Evolutionary conservation across 176 grass and related monocot genomes (phyloP).

Genomic region (Melocanna baccifera): DNA sequence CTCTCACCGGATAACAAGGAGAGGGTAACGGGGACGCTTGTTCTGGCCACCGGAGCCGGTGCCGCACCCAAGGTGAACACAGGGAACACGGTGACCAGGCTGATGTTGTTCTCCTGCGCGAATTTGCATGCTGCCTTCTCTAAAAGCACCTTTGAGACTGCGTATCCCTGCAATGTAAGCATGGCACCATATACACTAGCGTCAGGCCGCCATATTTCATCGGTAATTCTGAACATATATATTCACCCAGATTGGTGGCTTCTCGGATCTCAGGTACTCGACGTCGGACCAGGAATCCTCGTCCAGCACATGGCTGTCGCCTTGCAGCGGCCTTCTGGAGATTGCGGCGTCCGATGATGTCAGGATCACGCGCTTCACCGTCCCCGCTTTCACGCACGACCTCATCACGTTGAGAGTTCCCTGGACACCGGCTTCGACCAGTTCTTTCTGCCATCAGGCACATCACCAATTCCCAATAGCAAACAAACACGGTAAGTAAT

Average conservation of each 20-base stretch:
- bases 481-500: too few species aligned
- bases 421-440: conserved; percentile 35
- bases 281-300: too few species aligned
- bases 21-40: conserved; percentile 26
- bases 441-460: conserved; percentile 58
- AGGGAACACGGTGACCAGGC: conserved; percentile 33
- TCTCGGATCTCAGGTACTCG: too few species aligned
- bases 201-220: too few species aligned
- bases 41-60: background rate
- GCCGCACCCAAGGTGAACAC: conserved; percentile 30
- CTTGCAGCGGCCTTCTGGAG: conserved; percentile 8
- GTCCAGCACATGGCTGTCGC: too few species aligned
- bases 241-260: too few species aligned
- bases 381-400: conserved; percentile 10
- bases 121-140: conserved; percentile 34
- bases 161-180: conserved; percentile 16
- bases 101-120: conserved; percentile 23
- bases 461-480: too few species aligned
- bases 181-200: background rate
- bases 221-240: too few species aligned
- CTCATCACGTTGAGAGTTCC: conserved; percentile 49
- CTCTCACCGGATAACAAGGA: conserved; percentile 28
- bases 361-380: conserved; percentile 55
- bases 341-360: conserved; percentile 51
- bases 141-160: conserved; percentile 31